Conservation (phyloP, 306 rosid species). For the Acacia confusa region DNA sequence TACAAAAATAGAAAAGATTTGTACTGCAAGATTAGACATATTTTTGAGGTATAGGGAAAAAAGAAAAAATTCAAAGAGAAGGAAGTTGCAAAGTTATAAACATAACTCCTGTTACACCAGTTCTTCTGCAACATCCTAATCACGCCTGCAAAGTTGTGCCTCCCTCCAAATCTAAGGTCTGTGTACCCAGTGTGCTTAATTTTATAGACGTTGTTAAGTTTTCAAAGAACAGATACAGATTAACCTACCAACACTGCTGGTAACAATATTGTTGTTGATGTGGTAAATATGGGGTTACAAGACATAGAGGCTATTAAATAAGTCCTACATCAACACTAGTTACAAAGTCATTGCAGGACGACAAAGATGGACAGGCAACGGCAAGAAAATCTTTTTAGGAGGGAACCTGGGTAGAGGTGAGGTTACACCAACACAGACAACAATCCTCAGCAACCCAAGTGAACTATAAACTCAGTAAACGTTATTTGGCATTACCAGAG, state of each 20-base stretch:
- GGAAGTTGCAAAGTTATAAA: slow-evolving; percentile 1
- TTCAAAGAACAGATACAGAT: not conserved
- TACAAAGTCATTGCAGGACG: not conserved
- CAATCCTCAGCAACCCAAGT: not conserved
- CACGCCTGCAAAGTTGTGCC: not conserved
- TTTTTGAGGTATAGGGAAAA: not conserved
- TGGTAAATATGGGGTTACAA: not conserved
- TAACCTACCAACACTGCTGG: not conserved
- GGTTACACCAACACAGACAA: not conserved
- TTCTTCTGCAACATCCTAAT: not conserved
- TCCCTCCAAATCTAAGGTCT: not conserved
- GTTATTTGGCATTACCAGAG: not conserved
- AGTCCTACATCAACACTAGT: not conserved
- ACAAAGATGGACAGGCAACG: not conserved
- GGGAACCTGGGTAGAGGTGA: not conserved
- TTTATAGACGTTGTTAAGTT: not conserved
- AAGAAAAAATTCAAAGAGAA: not conserved
- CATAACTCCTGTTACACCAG: not conserved
- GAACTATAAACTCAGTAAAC: not conserved
- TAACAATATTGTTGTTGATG: not conserved
- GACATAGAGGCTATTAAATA: not conserved
- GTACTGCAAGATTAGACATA: not conserved
- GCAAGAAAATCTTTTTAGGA: not conserved
- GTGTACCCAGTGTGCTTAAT: not conserved
- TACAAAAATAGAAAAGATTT: not conserved